Evolutionary conservation across 2,329 filamentous ascomycete genomes (phyloP).

Genomic region (Scedosporium boydii): DNA sequence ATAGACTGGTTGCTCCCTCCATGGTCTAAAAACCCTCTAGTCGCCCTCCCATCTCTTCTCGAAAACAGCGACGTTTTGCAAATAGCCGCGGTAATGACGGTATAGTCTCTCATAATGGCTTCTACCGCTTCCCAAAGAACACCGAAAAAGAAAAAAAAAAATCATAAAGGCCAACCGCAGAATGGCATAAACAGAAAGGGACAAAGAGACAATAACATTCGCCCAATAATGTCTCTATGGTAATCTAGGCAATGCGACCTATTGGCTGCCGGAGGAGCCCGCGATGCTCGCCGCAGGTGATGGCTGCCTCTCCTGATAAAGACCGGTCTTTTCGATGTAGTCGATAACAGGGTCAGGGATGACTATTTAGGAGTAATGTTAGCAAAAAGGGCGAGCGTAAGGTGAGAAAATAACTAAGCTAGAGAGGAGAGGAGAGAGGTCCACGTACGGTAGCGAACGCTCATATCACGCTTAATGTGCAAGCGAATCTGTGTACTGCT

Average conservation of each 20-base stretch:
- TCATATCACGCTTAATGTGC: constrained; percentile 71
- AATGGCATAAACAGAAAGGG: background rate
- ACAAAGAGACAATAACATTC: background rate
- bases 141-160: background rate
- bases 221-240: background rate
- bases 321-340: constrained; percentile 58
- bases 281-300: background rate
- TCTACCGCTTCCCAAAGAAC: constrained; percentile 1
- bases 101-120: background rate
- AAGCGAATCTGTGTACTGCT: constrained; percentile 75
- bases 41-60: background rate
- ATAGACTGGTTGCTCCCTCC: background rate
- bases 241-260: background rate
- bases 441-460: constrained; percentile 54
- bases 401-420: background rate
- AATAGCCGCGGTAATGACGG: background rate
- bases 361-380: constrained; percentile 12
- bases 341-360: constrained; percentile 63
- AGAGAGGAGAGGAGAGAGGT: background rate
- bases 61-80: background rate
- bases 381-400: background rate
- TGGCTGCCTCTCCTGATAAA: constrained; percentile 46
- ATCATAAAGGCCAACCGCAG: background rate
- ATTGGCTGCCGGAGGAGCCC: background rate
- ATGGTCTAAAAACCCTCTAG: background rate